These are phyloP conservation scores for Metarhizium rileyi DNA, from an alignment of 2,329 filamentous ascomycete genomes.

Conservation along the genomic window DNA sequence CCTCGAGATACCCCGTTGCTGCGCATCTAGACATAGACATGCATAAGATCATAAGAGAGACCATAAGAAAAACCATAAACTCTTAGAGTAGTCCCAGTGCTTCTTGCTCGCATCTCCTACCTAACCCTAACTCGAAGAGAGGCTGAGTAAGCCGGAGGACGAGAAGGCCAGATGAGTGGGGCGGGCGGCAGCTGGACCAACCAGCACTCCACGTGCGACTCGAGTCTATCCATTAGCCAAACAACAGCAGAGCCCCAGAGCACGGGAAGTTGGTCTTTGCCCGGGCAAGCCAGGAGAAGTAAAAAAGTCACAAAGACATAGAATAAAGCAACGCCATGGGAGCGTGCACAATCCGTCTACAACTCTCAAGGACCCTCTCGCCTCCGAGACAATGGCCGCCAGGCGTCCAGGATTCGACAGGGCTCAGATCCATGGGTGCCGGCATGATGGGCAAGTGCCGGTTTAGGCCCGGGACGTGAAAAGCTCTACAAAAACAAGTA, in stretches of 20 bases:
- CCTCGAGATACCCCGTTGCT: conserved; percentile 15
- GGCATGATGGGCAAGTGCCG: too few species aligned
- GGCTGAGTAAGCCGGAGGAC: neutral
- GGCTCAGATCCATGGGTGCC: neutral
- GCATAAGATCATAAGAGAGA: too few species aligned
- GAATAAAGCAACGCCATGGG: neutral
- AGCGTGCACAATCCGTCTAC: neutral
- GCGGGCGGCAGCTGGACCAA: neutral
- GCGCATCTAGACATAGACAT: too few species aligned
- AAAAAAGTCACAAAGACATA: neutral
- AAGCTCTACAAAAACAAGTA: too few species aligned
- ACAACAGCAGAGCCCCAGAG: neutral
- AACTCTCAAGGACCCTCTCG: neutral
- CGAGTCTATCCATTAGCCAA: neutral
- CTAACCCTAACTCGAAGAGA: neutral
- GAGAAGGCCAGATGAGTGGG: neutral
- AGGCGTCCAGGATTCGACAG: too few species aligned
- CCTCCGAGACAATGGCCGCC: neutral
- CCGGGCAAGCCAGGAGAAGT: neutral
- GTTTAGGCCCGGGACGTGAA: too few species aligned
- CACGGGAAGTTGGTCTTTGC: neutral
- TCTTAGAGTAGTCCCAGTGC: too few species aligned
- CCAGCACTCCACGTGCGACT: conserved; percentile 18
- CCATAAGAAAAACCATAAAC: too few species aligned
- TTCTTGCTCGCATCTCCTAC: too few species aligned